Evolutionary conservation across 305 asterid genomes (phyloP).

Genomic region (Ajuga reptans): DNA sequence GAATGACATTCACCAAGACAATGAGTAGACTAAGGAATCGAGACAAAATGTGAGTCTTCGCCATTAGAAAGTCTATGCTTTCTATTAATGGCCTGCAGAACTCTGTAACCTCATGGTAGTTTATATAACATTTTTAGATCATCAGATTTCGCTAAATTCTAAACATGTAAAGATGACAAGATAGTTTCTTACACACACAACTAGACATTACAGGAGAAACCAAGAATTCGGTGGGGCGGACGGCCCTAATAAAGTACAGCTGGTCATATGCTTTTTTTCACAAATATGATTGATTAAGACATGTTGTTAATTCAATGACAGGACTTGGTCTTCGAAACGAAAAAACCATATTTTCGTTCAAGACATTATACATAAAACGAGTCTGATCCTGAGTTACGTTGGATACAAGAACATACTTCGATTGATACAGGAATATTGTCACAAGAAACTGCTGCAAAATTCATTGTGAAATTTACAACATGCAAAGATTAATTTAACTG

Average conservation of each 20-base stretch:
- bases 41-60: conserved; percentile 1
- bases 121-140: conserved; percentile 3
- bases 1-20: conserved; percentile 16
- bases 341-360: not conserved
- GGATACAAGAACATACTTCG: not conserved
- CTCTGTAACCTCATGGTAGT: not conserved
- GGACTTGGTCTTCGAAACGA: conserved; percentile 1
- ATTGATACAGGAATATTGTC: not conserved
- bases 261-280: not conserved
- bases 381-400: not conserved
- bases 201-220: conserved; percentile 5
- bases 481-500: not conserved
- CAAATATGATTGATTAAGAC: not conserved
- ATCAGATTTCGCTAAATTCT: conserved; percentile 4
- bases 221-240: conserved; percentile 20
- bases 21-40: conserved; percentile 11
- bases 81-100: not conserved
- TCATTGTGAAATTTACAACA: not conserved
- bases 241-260: conserved; percentile 7
- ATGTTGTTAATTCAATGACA: not conserved
- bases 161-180: not conserved
- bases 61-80: conserved; percentile 18
- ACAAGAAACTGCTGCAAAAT: not conserved
- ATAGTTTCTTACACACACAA: conserved; percentile 7
- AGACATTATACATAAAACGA: not conserved